Evolutionary conservation across 2,329 filamentous ascomycete genomes (phyloP).

Genomic region (Scedosporium apiospermum): DNA sequence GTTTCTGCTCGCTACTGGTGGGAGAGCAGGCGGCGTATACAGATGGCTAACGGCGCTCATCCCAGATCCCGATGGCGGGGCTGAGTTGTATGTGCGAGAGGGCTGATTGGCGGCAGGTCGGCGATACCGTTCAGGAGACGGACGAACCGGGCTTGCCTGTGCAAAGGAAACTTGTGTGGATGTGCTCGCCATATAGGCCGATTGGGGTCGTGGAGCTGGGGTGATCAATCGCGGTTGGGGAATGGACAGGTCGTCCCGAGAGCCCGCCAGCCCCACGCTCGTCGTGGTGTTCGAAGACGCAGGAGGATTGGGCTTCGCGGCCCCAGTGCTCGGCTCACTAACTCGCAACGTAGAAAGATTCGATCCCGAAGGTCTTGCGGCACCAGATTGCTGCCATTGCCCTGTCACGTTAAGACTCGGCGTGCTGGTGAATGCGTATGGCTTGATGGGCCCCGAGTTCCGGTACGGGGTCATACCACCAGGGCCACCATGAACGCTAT

Average conservation of each 20-base stretch:
- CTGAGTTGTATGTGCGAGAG: slow-evolving; percentile 25
- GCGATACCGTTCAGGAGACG: slow-evolving; percentile 76
- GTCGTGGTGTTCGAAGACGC: slow-evolving; percentile 10
- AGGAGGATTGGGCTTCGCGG: slow-evolving; percentile 26
- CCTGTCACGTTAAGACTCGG: slow-evolving; percentile 49
- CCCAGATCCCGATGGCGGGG: slow-evolving; percentile 21
- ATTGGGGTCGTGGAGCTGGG: slow-evolving; percentile 31
- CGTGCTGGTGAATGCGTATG: slow-evolving; percentile 68
- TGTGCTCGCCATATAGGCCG: slow-evolving; percentile 27
- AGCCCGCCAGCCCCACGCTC: slow-evolving; percentile 28
- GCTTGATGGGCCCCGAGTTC: slow-evolving; percentile 54
- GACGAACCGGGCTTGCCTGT: slow-evolving; percentile 52
- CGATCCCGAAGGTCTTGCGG: slow-evolving; percentile 37
- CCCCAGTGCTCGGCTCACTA: background rate
- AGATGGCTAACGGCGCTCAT: slow-evolving; percentile 12
- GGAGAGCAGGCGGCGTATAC: slow-evolving; percentile 10
- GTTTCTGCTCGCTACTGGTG: slow-evolving; percentile 2
- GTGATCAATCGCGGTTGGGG: slow-evolving; percentile 30
- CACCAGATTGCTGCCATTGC: slow-evolving; percentile 40
- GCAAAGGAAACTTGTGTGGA: slow-evolving; percentile 40
- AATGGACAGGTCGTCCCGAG: slow-evolving; percentile 43
- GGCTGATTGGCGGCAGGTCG: slow-evolving; percentile 46
- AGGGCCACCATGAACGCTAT: slow-evolving; percentile 40
- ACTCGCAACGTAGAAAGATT: slow-evolving; percentile 23
- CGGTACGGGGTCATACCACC: slow-evolving; percentile 18